Conservation (phyloP, 345 rosid genomes). For the Dipteronia sinensis region DNA sequence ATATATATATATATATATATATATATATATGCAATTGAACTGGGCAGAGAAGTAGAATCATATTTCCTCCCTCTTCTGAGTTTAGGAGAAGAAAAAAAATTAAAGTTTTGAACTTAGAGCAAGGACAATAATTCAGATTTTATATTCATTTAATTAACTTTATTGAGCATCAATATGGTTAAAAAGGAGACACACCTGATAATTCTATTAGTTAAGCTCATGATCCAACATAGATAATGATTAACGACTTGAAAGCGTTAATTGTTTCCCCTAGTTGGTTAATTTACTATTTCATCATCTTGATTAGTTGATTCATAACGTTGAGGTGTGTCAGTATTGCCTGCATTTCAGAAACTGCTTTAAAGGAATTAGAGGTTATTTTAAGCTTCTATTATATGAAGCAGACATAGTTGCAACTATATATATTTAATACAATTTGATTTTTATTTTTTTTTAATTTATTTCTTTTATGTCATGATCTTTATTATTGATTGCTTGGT, state of each 20-base stretch:
- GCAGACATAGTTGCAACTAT: conserved; percentile 21
- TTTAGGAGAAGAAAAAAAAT: background rate
- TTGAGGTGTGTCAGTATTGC: conserved; percentile 31
- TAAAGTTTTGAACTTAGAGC: too few relatives aligned
- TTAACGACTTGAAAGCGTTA: conserved; percentile 31
- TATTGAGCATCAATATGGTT: conserved; percentile 17
- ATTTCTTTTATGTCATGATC: background rate
- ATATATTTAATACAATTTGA: conserved; percentile 5
- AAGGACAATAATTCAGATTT: conserved; percentile 1
- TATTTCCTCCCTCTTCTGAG: background rate
- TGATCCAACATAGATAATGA: conserved; percentile 52
- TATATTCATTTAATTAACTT: background rate
- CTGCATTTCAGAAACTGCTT: conserved; percentile 22
- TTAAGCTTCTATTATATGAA: conserved; percentile 15
- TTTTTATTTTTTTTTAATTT: background rate
- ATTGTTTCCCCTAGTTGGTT: conserved; percentile 18
- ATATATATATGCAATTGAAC: too few relatives aligned
- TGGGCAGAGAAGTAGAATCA: background rate
- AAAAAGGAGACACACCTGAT: conserved; percentile 15
- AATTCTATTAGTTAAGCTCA: conserved; percentile 32
- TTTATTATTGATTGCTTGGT: background rate
- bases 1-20: too few relatives aligned
- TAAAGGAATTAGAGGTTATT: conserved; percentile 18
- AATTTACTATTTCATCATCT: conserved; percentile 18
- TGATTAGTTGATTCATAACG: conserved; percentile 24